Base-by-base conservation (phyloP, 1,139 yeast species). In the Yamadazyma oceani region DNA sequence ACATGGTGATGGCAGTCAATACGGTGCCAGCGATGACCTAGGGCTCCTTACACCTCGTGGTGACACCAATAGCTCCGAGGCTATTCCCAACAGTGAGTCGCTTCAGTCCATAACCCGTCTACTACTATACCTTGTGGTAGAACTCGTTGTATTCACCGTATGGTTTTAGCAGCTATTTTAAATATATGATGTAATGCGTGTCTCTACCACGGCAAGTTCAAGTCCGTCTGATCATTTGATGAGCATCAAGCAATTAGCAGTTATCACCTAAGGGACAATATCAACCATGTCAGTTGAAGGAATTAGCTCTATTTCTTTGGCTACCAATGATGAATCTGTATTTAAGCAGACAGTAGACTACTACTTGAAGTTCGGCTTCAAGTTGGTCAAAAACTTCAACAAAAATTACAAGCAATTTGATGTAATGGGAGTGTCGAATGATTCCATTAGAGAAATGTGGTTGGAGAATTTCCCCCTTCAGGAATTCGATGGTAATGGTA, bases 401-500 rank as follows among this genome's bases (percentile, higher is more conserved):
- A 42, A 81, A 75, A 55, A 50, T 62, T 27, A 59, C 56, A 34
- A 64, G 57, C 17, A 60, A 58, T 42, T 60, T 62, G 38, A 58
- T 52, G 41, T 52, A 55, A 49, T 62, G 34, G 90, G 90, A 3
- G 67, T 84, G 31, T 75, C 87, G 15, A 69, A 68, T 42, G 86
- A 82, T 46, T 82, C 89, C 1, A 53, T 80, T 37, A 73, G 70
- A 46, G 94, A 85, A 58, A 61, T 78, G 31, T 85, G 94, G 92
- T 55, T 84, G 34, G 85, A 83, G 52, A 66, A 80, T 17, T 82
- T 80, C 58, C 86, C 86, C 17, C 64, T 82, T 33, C 75, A 78
- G 37, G 73, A 74, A 48, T 41, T 64, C 17, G 78, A 73, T 48
- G 56, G 53, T 15, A 53, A 64, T 32, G 82, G 81, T 2, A 60